Evolutionary conservation across 1,284 basidiomycete species (phyloP).

Genomic region (Cryptococcus sp.): DNA sequence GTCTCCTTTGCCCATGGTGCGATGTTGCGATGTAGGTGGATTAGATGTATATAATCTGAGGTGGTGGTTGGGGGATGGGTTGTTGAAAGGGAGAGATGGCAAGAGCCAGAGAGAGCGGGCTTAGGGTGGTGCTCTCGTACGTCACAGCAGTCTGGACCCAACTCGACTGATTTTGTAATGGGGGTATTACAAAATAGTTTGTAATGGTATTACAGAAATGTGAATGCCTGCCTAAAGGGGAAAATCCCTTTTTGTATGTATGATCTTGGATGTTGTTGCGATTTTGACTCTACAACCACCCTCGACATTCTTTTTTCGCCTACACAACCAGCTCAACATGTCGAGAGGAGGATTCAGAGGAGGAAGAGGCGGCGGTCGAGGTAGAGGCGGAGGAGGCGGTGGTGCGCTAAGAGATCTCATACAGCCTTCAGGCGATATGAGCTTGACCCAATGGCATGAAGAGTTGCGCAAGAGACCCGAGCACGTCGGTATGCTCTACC

Average conservation of each 20-base stretch:
- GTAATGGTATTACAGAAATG: too few species aligned
- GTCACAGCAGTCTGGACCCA: too few species aligned
- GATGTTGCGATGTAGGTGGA: not conserved
- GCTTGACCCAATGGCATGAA: not conserved
- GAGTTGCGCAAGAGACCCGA: not conserved
- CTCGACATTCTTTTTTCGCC: not conserved
- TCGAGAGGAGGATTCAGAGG: conserved; percentile 25
- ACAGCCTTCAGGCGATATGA: not conserved
- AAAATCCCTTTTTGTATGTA: too few species aligned
- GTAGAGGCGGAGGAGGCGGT: conserved; percentile 6
- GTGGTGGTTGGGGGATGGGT: not conserved
- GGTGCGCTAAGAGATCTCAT: not conserved
- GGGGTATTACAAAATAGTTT: too few species aligned
- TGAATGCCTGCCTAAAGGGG: too few species aligned
- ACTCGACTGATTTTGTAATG: too few species aligned
- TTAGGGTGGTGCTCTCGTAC: too few species aligned
- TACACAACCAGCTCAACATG: conserved; percentile 8
- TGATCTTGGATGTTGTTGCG: too few species aligned
- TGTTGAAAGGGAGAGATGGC: too few species aligned
- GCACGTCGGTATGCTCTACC: conserved; percentile 5
- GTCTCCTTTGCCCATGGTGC: conserved; percentile 6
- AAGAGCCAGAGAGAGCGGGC: too few species aligned
- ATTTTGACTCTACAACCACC: too few species aligned
- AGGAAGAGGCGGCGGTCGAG: conserved; percentile 10
- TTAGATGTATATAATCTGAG: not conserved